Evolutionary conservation across 148 eudicot genomes (phyloP).

Genomic region (Chenopodium album): DNA sequence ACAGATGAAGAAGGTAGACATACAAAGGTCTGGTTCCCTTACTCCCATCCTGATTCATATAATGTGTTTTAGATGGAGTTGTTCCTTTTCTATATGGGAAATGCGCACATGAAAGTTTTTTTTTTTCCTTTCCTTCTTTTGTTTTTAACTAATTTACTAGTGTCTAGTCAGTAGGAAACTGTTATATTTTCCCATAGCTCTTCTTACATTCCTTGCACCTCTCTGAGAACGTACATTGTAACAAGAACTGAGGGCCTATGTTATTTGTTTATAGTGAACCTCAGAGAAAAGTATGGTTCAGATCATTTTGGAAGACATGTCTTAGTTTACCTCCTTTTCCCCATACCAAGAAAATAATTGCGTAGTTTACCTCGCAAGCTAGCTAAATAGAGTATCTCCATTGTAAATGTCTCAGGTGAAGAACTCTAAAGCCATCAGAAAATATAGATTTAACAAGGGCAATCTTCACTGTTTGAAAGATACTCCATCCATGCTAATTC

Average conservation of each 20-base stretch:
- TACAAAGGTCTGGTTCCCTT: constrained; percentile 49
- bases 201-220: not conserved
- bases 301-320: too few relatives aligned
- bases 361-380: too few relatives aligned
- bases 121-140: too few relatives aligned
- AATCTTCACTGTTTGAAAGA: too few relatives aligned
- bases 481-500: too few relatives aligned
- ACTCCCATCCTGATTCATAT: not conserved
- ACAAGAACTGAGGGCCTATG: not conserved
- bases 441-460: too few relatives aligned
- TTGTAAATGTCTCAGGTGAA: too few relatives aligned
- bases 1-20: constrained; percentile 58
- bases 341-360: too few relatives aligned
- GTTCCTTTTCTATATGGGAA: not conserved
- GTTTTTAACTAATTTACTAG: not conserved
- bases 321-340: too few relatives aligned
- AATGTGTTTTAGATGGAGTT: not conserved
- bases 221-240: not conserved
- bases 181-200: not conserved
- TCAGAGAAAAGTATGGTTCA: not conserved
- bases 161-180: not conserved
- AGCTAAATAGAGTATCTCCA: too few relatives aligned
- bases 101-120: too few relatives aligned
- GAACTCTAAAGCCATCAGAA: too few relatives aligned
- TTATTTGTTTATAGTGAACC: not conserved